Conservation (phyloP, 176 grass and related monocot genomes). For the Elymus sibiricus region DNA sequence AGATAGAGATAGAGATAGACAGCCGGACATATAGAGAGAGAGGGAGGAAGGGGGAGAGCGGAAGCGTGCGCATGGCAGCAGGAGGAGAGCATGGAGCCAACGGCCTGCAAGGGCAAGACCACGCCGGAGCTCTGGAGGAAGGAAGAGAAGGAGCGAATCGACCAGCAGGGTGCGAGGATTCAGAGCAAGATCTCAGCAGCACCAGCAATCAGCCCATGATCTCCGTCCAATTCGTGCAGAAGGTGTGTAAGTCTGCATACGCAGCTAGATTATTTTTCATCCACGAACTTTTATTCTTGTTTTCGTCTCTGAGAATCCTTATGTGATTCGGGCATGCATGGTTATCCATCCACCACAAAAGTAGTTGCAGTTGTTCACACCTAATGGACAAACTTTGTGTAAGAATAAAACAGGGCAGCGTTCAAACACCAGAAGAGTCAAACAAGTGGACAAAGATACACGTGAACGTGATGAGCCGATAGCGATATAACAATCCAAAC, state of each 20-base stretch:
- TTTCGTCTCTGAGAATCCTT: neutral
- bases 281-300: neutral
- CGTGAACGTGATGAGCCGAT: no score
- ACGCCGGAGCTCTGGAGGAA: constrained; percentile 29
- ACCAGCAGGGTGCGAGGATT: neutral
- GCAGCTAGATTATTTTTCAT: neutral
- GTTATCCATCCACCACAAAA: neutral
- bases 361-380: neutral
- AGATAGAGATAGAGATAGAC: neutral
- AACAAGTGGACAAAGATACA: constrained; percentile 9
- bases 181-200: constrained; percentile 14
- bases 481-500: neutral
- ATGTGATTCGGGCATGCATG: neutral
- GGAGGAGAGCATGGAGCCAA: constrained; percentile 32
- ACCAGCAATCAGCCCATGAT: constrained; percentile 11
- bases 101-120: constrained; percentile 1
- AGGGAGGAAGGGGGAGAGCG: no score
- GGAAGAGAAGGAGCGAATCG: constrained; percentile 17
- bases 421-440: neutral
- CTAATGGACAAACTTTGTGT: no score
- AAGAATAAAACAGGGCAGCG: no score
- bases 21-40: neutral
- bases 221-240: constrained; percentile 40
- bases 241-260: constrained; percentile 19
- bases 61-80: constrained; percentile 8